Evolutionary conservation across 352 stramenopile species (phyloP).

Genomic region (Globisporangium apiculatum): DNA sequence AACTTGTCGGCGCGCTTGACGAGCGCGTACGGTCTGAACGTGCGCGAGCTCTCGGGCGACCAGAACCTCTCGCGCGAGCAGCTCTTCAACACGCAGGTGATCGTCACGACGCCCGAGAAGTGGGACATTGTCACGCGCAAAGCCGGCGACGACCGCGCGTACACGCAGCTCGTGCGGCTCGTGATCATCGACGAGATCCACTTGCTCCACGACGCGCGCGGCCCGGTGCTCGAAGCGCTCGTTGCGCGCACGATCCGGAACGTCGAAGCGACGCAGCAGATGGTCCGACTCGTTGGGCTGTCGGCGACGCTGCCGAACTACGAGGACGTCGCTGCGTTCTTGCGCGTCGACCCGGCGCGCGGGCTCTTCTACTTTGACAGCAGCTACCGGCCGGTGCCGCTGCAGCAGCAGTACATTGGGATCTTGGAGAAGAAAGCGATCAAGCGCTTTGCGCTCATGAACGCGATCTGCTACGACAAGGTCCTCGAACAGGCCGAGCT

Average conservation of each 20-base stretch:
- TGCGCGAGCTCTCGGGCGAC: constrained; percentile 98
- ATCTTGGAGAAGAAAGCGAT: constrained; percentile 99
- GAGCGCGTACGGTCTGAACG: constrained; percentile 90
- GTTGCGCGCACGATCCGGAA: constrained; percentile 96
- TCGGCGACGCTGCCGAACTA: constrained; percentile 99
- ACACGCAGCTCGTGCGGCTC: constrained; percentile 97
- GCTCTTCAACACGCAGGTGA: constrained; percentile 98
- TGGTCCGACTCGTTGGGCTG: constrained; percentile 96
- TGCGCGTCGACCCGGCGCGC: constrained; percentile 95
- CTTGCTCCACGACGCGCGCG: constrained; percentile 97
- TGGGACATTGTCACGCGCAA: constrained; percentile 99
- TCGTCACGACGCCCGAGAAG: constrained; percentile 99
- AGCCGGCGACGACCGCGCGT: constrained; percentile 94
- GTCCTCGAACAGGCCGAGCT: constrained; percentile 90
- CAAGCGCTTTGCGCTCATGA: constrained; percentile 98
- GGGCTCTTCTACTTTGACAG: constrained; percentile 99
- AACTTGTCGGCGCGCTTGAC: constrained; percentile 95
- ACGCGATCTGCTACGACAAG: constrained; percentile 99
- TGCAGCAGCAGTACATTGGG: constrained; percentile 99
- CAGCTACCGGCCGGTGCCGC: constrained; percentile 96
- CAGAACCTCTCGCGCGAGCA: constrained; percentile 96
- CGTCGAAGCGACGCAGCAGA: constrained; percentile 96
- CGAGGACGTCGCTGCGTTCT: constrained; percentile 97
- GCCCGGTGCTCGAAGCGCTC: constrained; percentile 97
- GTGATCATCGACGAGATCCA: constrained; percentile 99